Percentiles rank a stretch among this genome's conserved stretches.
Conservation (phyloP, 140 eudicot species). For the Flaveria floridana region DNA sequence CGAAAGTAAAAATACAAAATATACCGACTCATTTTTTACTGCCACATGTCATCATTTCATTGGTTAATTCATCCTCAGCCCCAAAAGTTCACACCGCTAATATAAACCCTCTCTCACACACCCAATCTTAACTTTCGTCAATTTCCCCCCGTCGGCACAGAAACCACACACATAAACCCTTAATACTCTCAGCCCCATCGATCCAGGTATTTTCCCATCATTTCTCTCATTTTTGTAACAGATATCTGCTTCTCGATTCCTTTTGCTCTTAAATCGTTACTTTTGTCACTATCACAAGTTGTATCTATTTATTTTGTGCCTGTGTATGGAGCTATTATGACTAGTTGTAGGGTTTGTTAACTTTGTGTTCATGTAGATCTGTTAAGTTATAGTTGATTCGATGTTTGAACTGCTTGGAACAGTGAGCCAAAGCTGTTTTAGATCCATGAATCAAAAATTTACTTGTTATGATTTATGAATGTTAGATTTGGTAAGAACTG, state of each 20-base stretch:
- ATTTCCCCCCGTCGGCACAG: not conserved
- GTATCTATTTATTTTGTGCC: not conserved
- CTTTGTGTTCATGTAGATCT: constrained; percentile 18
- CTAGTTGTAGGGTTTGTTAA: constrained; percentile 14
- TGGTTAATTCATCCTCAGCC: constrained; percentile 12
- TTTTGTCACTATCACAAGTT: not conserved
- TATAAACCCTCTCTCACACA: constrained; percentile 22
- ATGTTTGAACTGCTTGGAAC: not conserved
- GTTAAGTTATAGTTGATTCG: constrained; percentile 4
- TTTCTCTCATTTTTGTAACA: not conserved
- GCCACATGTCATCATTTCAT: constrained; percentile 30
- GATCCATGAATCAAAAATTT: constrained; percentile 8
- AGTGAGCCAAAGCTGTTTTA: not conserved
- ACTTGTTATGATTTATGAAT: not conserved
- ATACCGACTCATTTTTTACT: not conserved
- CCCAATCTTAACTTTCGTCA: not conserved
- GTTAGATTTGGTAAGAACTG: constrained; percentile 19
- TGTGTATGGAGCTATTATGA: not conserved
- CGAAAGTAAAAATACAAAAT: not conserved
- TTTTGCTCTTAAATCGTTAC: not conserved
- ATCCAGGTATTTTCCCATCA: constrained; percentile 14
- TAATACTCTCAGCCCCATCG: not conserved
- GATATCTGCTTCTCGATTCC: not conserved
- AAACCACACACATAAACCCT: constrained; percentile 8
- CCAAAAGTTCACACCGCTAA: not conserved